phyloP scores from a whole-genome alignment of 1,284 basidiomycete species.

The Marasmius oreades region DNA sequence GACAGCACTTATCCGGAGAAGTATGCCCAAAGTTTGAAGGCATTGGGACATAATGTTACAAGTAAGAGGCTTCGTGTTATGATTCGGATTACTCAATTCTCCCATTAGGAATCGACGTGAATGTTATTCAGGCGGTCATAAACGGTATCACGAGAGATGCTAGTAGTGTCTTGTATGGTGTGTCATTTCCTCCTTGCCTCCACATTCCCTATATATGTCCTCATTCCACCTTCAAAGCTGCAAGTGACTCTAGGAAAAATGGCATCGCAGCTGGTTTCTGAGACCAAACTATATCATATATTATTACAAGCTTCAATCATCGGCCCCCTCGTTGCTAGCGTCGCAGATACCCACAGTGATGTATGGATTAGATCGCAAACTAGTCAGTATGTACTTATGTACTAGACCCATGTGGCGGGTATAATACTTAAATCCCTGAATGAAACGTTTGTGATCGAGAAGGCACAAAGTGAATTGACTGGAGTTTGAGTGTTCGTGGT shows the following conservation, averaged over 20 bases:
- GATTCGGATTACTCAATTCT: neutral
- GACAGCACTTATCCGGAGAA: constrained; percentile 60
- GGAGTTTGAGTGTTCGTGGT: neutral
- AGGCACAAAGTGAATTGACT: neutral
- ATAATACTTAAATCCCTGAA: too few species aligned
- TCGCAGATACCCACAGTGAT: too few species aligned
- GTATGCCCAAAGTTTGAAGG: constrained; percentile 52
- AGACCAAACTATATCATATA: constrained; percentile 11
- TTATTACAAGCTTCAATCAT: neutral
- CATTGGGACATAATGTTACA: constrained; percentile 71
- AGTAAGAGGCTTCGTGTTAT: constrained; percentile 35
- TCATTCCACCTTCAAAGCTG: constrained; percentile 42
- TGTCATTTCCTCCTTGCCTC: constrained; percentile 20
- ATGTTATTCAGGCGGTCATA: constrained; percentile 73
- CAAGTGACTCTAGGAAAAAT: constrained; percentile 82
- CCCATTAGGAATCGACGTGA: constrained; percentile 41
- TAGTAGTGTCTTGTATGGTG: constrained; percentile 56
- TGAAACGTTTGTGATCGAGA: neutral
- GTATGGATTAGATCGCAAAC: too few species aligned
- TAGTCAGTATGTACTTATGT: too few species aligned
- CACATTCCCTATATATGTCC: neutral
- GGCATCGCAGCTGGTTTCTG: constrained; percentile 80
- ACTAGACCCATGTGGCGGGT: too few species aligned
- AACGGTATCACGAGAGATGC: constrained; percentile 2
- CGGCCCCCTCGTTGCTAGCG: neutral